phyloP scores from a whole-genome alignment of 73 alveolate species.

The Paramecium sexaurelia region DNA sequence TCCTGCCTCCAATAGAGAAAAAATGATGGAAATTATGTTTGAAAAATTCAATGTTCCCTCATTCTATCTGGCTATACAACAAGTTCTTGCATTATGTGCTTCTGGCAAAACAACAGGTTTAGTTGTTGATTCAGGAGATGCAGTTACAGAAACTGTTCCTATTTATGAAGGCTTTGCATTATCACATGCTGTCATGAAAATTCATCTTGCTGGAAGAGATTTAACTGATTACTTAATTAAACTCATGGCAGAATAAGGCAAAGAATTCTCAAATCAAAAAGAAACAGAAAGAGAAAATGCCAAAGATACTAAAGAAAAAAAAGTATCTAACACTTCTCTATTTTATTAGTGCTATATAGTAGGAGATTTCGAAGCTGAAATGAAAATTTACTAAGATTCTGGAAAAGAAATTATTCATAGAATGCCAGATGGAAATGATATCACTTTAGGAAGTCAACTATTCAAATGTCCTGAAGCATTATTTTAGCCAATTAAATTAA shows the following conservation, averaged over 20 bases:
- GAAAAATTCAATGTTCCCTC: slow-evolving; percentile 68
- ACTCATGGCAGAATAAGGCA: slow-evolving; percentile 79
- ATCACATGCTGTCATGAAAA: slow-evolving; percentile 92
- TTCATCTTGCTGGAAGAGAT: slow-evolving; percentile 93
- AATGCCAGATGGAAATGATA: slow-evolving; percentile 90
- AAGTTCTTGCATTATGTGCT: slow-evolving; percentile 90
- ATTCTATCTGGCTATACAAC: slow-evolving; percentile 52
- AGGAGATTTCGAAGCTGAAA: slow-evolving; percentile 81
- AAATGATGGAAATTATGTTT: slow-evolving; percentile 82
- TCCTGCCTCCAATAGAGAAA: slow-evolving; percentile 80
- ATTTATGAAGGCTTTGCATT: slow-evolving; percentile 98
- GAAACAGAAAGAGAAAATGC: slow-evolving; percentile 70
- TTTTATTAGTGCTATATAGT: slow-evolving; percentile 74
- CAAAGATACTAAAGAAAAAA: slow-evolving; percentile 63
- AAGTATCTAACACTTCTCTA: neutral
- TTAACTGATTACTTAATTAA: slow-evolving; percentile 83
- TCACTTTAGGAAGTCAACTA: slow-evolving; percentile 79
- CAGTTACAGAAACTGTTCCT: slow-evolving; percentile 94
- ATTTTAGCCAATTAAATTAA: slow-evolving; percentile 83
- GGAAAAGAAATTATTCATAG: slow-evolving; percentile 77
- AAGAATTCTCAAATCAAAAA: slow-evolving; percentile 58
- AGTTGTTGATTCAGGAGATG: slow-evolving; percentile 98
- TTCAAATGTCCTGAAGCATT: slow-evolving; percentile 89
- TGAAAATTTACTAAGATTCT: slow-evolving; percentile 75
- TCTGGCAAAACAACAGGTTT: slow-evolving; percentile 99